Base-by-base conservation (phyloP, 371 early-diverging fungal species). In the Apophysomyces ossiformis region DNA sequence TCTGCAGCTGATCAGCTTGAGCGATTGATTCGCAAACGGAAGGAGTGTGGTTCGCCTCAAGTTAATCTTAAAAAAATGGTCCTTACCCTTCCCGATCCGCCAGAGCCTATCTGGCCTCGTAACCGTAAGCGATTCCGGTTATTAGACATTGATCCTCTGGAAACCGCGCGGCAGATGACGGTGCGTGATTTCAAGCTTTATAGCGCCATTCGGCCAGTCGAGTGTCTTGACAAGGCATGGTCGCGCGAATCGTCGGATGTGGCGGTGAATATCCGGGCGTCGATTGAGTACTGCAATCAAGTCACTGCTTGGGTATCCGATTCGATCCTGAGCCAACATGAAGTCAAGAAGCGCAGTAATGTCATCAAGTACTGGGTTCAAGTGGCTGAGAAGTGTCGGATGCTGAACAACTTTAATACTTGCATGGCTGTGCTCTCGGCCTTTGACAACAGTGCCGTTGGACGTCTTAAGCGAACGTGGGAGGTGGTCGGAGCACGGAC, bases 131-230 rank as follows among this genome's bases (percentile, higher is more conserved):
- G 82, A 39, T 74, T 93, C 67, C 87, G 85, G 65, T 77, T 97
- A 37, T 54, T 88, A 59, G 97, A 97, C 60, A 74, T 98, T 43
- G 93, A 96, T 74, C 90, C 97, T 0, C 72, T 94, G 21, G 99
- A 99, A 73, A 75, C 96, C 60, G 98, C 97, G 0, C 85, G 99
- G 15, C 98, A 99, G 72, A 72, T 99, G 66, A 96, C 97, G 0
- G 82, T 99, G 60, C 89, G 95, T 69, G 95, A 96, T 71, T 90
- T 88, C 26, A 85, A 81, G 32, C 64, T 91, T 15, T 96, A 93
- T 70, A 87, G 85, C 73, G 82, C 87, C 47, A 93, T 98, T 59
- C 82, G 86, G 43, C 92, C 94, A 2, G 80, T 88, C 21, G 98
- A 98, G 72, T 92, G 94, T 68, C 75, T 98, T 54, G 87, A 60